Conservation (phyloP, 495 filamentous ascomycete genomes). For the Astrothelium macrocarpum region DNA sequence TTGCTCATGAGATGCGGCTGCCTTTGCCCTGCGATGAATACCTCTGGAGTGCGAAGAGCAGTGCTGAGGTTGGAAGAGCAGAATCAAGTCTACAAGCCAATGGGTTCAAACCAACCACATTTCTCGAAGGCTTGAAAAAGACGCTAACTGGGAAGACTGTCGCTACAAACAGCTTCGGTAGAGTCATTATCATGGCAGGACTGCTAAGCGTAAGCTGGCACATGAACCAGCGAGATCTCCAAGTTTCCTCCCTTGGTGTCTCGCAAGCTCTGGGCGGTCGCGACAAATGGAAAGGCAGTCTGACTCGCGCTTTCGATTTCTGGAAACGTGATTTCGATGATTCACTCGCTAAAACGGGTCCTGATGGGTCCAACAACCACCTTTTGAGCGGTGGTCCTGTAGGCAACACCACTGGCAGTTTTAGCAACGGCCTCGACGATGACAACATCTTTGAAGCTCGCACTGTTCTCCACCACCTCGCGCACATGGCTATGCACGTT, state of each 20-base stretch:
- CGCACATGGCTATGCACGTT: constrained; percentile 97
- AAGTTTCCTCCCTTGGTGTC: constrained; percentile 77
- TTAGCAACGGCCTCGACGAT: constrained; percentile 42
- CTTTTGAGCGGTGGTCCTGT: constrained; percentile 17
- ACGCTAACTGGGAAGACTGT: constrained; percentile 82
- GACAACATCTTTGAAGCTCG: constrained; percentile 78
- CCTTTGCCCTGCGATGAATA: constrained; percentile 90
- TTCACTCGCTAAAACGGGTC: constrained; percentile 46
- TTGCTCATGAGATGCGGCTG: constrained; percentile 88
- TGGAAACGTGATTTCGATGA: constrained; percentile 94
- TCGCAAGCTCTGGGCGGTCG: constrained; percentile 73
- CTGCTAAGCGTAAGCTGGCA: constrained; percentile 93
- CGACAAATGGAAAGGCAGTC: constrained; percentile 83
- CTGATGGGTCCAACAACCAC: constrained; percentile 7
- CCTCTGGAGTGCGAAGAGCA: constrained; percentile 85
- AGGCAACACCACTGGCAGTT: constrained; percentile 29
- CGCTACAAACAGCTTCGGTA: constrained; percentile 85
- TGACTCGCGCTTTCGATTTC: constrained; percentile 85
- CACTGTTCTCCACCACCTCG: constrained; percentile 82
- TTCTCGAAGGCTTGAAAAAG: constrained; percentile 83
- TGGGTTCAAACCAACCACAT: constrained; percentile 77
- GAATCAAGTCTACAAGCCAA: constrained; percentile 74
- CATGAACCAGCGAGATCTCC: constrained; percentile 93
- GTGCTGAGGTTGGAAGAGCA: constrained; percentile 76
- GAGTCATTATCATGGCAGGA: constrained; percentile 93